Percentiles rank a stretch among this genome's conserved stretches.
Evolutionary conservation across 352 stramenopile species (phyloP).

Genomic region (Globisporangium abappressorium): DNA sequence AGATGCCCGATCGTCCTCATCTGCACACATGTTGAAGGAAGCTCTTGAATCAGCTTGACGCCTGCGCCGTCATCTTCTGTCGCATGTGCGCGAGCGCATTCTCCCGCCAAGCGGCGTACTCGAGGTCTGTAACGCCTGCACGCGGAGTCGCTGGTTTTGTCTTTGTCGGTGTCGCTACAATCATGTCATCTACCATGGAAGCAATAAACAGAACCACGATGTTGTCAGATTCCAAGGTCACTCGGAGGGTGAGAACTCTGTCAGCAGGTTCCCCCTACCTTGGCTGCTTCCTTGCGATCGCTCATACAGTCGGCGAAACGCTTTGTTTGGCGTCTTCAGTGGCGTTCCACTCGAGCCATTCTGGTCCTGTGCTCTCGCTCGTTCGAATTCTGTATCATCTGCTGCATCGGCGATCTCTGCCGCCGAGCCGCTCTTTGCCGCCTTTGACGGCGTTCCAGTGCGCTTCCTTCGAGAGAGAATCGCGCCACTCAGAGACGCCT

Average conservation of each 20-base stretch:
- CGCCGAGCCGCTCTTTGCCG: background rate
- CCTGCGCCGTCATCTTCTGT: background rate
- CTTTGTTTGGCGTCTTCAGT: conserved; percentile 9
- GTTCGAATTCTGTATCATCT: background rate
- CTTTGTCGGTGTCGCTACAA: conserved; percentile 5
- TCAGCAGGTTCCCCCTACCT: background rate
- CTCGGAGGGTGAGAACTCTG: background rate
- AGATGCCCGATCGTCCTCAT: background rate
- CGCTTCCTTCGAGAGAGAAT: conserved; percentile 37
- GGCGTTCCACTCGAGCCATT: background rate
- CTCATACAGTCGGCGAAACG: conserved; percentile 11
- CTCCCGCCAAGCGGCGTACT: conserved; percentile 13
- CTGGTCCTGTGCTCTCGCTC: background rate
- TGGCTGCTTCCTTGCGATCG: conserved; percentile 1
- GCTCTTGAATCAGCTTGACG: background rate
- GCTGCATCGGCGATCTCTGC: conserved; percentile 13
- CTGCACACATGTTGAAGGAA: background rate
- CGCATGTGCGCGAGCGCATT: conserved; percentile 15
- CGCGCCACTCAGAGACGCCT: conserved; percentile 38
- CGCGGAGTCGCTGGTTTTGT: background rate
- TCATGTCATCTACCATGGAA: background rate
- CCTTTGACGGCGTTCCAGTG: background rate
- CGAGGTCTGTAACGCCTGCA: background rate
- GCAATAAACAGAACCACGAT: background rate
- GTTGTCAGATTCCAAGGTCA: background rate